Base-by-base conservation (phyloP, 192 early-diverging fungal genomes). In the Mortierella antarctica region DNA sequence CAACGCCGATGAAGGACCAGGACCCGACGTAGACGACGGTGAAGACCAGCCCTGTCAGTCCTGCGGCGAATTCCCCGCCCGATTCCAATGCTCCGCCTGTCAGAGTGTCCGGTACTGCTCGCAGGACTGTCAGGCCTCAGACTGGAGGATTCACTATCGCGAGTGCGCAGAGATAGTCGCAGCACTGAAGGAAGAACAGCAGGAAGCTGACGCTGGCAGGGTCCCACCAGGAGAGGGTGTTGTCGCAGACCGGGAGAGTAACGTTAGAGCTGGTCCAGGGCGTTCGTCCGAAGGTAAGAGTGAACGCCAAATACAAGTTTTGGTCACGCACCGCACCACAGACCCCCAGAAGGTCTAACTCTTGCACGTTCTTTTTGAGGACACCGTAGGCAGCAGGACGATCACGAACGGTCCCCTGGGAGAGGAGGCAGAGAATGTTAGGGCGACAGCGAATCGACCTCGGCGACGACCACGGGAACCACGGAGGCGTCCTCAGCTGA, bases 21-120 rank as follows among this genome's bases (percentile, higher is more conserved):
- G 47, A 20, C 31, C 31, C 31, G 23, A 42, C 47, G 67, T 59
- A 11, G 47, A 41, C 11, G 21, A 54, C 6, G 68, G 41, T 15
- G 75, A 78, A 14, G 75, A 71, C 57, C 75, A 78, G n/a, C 75
- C 75, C 7, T 78, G 75, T 21, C 75, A 78, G 21, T 46, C 57
- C 21, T 78, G 75, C 18, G 75, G 68, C 14, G 57, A 54, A 6
- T 78, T 78, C 18, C 75, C 75, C 46, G 75, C 75, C 8, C 31
- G 68, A 53, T 78, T 78, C 68, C 75, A 78, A 52, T 78, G 75
- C 61, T 78, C 75, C 6, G 75, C 75, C 47, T 78, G 75, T 40
- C 67, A 79, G 39, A 65, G 69, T 56, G 76, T 71, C 14, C 77
- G 87, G 23, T 93, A 92, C 66, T 93, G 92, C 67, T 90, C 89